A percentile compares a stretch with the other conserved stretches of the same genome.
Evolutionary conservation across 768 basidiomycete species (phyloP).

Genomic region (Rhizopogon vesiculosus): DNA sequence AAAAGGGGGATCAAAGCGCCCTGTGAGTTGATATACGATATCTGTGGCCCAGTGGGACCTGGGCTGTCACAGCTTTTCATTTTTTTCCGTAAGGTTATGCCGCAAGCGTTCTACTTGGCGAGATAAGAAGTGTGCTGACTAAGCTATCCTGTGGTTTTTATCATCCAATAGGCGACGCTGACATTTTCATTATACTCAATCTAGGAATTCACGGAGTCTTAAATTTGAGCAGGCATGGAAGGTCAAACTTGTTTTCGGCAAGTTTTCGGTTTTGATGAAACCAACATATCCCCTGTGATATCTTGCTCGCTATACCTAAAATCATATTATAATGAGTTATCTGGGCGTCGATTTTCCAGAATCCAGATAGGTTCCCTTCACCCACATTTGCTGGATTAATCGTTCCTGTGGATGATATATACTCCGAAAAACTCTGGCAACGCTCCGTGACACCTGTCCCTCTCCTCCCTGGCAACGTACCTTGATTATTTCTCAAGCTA

Average conservation of each 20-base stretch:
- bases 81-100: background rate
- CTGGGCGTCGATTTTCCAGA: background rate
- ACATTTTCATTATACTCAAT: background rate
- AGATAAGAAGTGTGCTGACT: slow-evolving; percentile 11
- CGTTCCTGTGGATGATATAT: background rate
- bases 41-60: slow-evolving; percentile 13
- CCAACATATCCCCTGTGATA: background rate
- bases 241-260: no score
- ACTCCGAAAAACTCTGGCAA: background rate
- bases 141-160: background rate
- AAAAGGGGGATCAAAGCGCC: background rate
- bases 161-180: background rate
- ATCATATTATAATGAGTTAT: background rate
- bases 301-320: background rate
- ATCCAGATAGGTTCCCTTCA: background rate
- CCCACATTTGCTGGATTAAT: background rate
- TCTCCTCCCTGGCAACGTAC: no score
- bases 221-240: background rate
- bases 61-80: slow-evolving; percentile 2
- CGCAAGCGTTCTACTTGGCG: slow-evolving; percentile 1
- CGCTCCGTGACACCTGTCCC: background rate
- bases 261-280: no score
- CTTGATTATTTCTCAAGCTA: no score
- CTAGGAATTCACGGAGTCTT: background rate
- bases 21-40: slow-evolving; percentile 14